A percentile compares a stretch with the other conserved stretches of the same genome.
Evolutionary conservation across 2,329 filamentous ascomycete species (phyloP).

Genomic region (Ceratocystis ficicola): DNA sequence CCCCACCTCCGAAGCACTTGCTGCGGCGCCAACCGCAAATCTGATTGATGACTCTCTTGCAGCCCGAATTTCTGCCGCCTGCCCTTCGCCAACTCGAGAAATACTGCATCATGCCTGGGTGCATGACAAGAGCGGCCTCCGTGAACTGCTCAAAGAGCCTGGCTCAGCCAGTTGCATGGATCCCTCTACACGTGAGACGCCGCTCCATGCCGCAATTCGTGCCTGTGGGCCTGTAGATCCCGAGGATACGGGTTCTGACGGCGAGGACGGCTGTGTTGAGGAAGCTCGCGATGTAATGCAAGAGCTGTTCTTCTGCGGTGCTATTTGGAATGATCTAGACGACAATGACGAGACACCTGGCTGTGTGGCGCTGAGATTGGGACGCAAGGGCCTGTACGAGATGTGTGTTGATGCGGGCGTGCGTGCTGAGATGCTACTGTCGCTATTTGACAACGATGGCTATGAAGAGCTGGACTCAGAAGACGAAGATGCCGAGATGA

Average conservation of each 20-base stretch:
- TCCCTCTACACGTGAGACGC: constrained; percentile 70
- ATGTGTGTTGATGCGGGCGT: constrained; percentile 82
- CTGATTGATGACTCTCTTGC: constrained; percentile 39
- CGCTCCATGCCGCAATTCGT: constrained; percentile 83
- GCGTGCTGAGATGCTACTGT: constrained; percentile 75
- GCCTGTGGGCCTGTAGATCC: constrained; percentile 43
- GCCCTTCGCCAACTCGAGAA: constrained; percentile 39
- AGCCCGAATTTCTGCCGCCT: constrained; percentile 41
- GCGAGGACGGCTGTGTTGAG: constrained; percentile 38
- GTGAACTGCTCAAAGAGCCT: constrained; percentile 52
- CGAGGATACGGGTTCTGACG: constrained; percentile 26
- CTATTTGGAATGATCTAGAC: constrained; percentile 96
- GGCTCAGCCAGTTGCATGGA: constrained; percentile 67
- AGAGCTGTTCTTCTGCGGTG: constrained; percentile 72
- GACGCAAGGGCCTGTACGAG: constrained; percentile 60
- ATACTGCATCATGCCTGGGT: constrained; percentile 45
- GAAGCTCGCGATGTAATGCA: constrained; percentile 56
- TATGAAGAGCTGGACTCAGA: constrained; percentile 61
- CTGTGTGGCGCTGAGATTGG: constrained; percentile 64
- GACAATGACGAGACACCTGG: constrained; percentile 78
- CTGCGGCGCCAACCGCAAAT: neutral
- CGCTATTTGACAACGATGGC: constrained; percentile 53
- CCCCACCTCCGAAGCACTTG: neutral
- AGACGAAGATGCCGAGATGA: constrained; percentile 35
- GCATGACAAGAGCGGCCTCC: constrained; percentile 53